Base-by-base conservation (phyloP, 441 rosid genomes). In the Adansonia grandidieri region DNA sequence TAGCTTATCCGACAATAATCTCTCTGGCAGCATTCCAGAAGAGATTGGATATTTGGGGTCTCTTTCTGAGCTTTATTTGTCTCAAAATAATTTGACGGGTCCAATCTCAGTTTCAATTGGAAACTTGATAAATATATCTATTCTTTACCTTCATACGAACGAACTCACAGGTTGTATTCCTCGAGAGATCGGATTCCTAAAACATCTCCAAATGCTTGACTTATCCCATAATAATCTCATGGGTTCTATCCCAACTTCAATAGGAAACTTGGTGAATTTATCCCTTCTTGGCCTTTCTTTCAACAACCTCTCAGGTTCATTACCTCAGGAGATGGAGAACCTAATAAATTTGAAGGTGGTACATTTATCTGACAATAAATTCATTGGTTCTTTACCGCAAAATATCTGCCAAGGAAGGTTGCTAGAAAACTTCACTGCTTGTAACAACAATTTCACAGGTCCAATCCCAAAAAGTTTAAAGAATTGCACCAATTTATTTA, bases 401-500 rank as follows among this genome's bases (percentile, higher is more conserved):
- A 50, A 50, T 50, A 50, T 50, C 54, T 50, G 54, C 54, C 54
- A 13, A 50, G 54, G 54, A 9, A 22, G 62, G 22, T 15, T 57
- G 62, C 62, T 57, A 0, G 3, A n/a, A 57, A 15, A n/a, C n/a
- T 4, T 57, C 24, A 57, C 62, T 57, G 9, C 22, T 15, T 1
- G 5, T 17, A 0, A 9, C 7, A 73, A 72, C 6, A 2, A 73
- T 37, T 56, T 73, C 76, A 50, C 13, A 7, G 83, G 87, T 0
- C 57, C 65, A 6, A 69, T 85, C 20, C 84, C 83, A 0, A 56
- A 0, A 20, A 76, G 53, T n/a, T 67, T 83, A 45, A 78, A 28
- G 74, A 87, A 87, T 45, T 85, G 86, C 78, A 81, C 73, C 0
- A 76, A 79, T 42, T 24, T 83, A 20, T 0, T 54, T 0, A 78